These are phyloP conservation scores for Cryptococcus depauperatus DNA, from an alignment of 1,284 basidiomycete genomes.

Conservation along the genomic window DNA sequence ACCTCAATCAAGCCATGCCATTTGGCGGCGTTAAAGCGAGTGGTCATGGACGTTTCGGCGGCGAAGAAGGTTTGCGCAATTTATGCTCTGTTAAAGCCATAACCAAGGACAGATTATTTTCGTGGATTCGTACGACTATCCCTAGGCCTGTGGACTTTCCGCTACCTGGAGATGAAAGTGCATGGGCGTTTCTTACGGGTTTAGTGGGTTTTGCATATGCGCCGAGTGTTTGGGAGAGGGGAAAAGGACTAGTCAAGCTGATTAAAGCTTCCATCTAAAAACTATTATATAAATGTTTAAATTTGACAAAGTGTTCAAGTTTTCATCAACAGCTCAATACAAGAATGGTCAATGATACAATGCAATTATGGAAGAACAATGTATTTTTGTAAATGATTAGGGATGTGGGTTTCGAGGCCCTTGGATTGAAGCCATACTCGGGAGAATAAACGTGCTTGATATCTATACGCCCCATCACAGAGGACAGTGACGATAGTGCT, in stretches of 20 bases:
- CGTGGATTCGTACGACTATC: constrained; percentile 71
- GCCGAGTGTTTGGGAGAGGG: constrained; percentile 41
- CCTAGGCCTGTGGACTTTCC: constrained; percentile 49
- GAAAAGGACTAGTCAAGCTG: constrained; percentile 28
- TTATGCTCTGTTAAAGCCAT: constrained; percentile 83
- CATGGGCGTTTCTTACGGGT: constrained; percentile 69
- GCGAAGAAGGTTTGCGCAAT: constrained; percentile 80
- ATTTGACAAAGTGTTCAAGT: too few relatives aligned
- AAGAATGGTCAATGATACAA: too few relatives aligned
- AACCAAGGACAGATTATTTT: constrained; percentile 75
- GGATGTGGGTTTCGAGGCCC: constrained; percentile 69
- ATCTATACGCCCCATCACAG: constrained; percentile 87
- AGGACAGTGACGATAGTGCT: constrained; percentile 83
- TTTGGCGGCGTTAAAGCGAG: constrained; percentile 86
- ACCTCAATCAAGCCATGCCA: constrained; percentile 81
- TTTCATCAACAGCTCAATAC: too few relatives aligned
- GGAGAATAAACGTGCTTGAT: constrained; percentile 94
- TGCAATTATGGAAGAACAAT: constrained; percentile 56
- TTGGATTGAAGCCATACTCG: constrained; percentile 86
- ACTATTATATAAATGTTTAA: too few relatives aligned
- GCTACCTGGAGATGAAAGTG: constrained; percentile 18
- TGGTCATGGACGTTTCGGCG: constrained; percentile 85
- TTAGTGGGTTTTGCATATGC: constrained; percentile 67
- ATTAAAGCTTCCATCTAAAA: constrained; percentile 13
- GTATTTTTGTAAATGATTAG: constrained; percentile 74